A percentile compares a stretch with the other conserved stretches of the same genome.
These are phyloP conservation scores for Penicillium sp. DNA, from an alignment of 2,329 filamentous ascomycete genomes.

Conservation along the genomic window DNA sequence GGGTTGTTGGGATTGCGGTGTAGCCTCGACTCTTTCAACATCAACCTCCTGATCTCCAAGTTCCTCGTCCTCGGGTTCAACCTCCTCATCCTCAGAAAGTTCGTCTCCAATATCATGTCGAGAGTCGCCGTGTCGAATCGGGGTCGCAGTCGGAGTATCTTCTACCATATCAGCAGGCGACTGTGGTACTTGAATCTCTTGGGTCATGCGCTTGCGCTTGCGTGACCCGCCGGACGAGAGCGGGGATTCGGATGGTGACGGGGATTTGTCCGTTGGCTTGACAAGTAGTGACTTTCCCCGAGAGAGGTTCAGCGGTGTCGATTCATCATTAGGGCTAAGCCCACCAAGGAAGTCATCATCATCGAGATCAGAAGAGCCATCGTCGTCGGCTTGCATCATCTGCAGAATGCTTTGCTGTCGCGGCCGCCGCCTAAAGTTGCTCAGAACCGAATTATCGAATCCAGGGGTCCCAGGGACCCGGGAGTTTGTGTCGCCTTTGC, in stretches of 20 bases:
- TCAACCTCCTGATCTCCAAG: not conserved
- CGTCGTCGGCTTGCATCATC: slow-evolving; percentile 44
- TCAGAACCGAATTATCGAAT: slow-evolving; percentile 44
- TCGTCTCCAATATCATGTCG: not conserved
- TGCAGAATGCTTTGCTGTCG: slow-evolving; percentile 47
- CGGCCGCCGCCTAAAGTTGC: slow-evolving; percentile 44
- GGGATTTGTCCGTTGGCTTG: slow-evolving; percentile 13
- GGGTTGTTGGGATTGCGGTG: slow-evolving; percentile 8
- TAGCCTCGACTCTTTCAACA: slow-evolving; percentile 1
- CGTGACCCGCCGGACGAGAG: slow-evolving; percentile 31
- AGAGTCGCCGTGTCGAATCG: not conserved
- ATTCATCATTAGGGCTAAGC: slow-evolving; percentile 45
- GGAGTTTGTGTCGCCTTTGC: slow-evolving; percentile 36
- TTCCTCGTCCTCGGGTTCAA: not conserved
- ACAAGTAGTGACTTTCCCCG: slow-evolving; percentile 32
- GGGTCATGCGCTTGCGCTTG: slow-evolving; percentile 36
- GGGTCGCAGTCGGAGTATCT: slow-evolving; percentile 20
- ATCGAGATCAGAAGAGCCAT: slow-evolving; percentile 36
- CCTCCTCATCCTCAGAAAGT: not conserved
- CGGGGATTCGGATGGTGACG: slow-evolving; percentile 25
- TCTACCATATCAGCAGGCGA: slow-evolving; percentile 15
- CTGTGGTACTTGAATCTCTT: slow-evolving; percentile 29
- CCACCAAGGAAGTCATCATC: slow-evolving; percentile 44
- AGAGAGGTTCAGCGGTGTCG: slow-evolving; percentile 41
- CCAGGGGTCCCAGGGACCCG: slow-evolving; percentile 41